Percentiles rank a stretch among this genome's conserved stretches.
Evolutionary conservation across 345 rosid genomes (phyloP).

Genomic region (Salix caprea): DNA sequence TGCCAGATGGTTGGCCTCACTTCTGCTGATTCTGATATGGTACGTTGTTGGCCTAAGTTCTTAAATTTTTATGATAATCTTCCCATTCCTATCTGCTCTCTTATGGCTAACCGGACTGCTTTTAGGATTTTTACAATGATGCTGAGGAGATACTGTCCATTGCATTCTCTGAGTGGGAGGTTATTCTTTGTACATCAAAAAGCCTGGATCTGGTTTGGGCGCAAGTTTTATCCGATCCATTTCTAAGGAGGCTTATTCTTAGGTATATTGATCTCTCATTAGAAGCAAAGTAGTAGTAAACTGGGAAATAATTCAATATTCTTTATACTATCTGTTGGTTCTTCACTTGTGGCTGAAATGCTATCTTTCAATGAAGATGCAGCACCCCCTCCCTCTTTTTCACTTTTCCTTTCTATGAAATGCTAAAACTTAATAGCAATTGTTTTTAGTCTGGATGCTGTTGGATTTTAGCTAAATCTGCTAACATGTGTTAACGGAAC

Average conservation of each 20-base stretch:
- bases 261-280: conserved; percentile 43
- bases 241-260: conserved; percentile 80
- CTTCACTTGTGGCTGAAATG: neutral
- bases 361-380: neutral
- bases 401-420: neutral
- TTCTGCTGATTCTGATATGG: conserved; percentile 40
- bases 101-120: conserved; percentile 7
- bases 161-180: conserved; percentile 82
- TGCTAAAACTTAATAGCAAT: neutral
- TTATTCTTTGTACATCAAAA: conserved; percentile 67
- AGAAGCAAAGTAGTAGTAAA: neutral
- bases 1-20: conserved; percentile 69
- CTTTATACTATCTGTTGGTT: neutral
- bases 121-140: conserved; percentile 51
- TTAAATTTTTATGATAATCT: neutral
- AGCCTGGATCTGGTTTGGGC: conserved; percentile 93
- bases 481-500: neutral
- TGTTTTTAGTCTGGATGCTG: neutral
- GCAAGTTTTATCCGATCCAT: conserved; percentile 77
- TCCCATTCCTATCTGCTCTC: conserved; percentile 10
- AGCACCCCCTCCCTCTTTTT: neutral
- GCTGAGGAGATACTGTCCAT: conserved; percentile 74
- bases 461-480: neutral
- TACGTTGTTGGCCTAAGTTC: conserved; percentile 29
- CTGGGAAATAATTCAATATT: neutral